Percentiles rank a stretch among this genome's conserved stretches.
These are phyloP conservation scores for Xylaria sp. DNA, from an alignment of 2,329 filamentous ascomycete species.

Conservation along the genomic window DNA sequence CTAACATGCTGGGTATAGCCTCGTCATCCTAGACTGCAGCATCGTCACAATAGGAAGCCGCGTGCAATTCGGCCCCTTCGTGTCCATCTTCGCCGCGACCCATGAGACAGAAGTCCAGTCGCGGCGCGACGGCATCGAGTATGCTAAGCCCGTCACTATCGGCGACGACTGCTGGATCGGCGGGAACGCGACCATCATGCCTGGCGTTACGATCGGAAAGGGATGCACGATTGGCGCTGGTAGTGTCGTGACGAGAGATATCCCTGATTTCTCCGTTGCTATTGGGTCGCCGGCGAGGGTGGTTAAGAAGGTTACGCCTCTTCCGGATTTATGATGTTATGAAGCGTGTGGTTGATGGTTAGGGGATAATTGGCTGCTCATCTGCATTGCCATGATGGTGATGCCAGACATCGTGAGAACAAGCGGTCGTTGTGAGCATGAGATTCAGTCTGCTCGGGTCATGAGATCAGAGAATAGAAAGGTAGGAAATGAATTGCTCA, in stretches of 20 bases:
- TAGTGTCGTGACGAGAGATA: conserved; percentile 45
- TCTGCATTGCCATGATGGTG: neutral
- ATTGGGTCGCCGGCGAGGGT: conserved; percentile 46
- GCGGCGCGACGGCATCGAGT: conserved; percentile 44
- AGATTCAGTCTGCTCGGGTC: neutral
- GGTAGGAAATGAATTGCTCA: neutral
- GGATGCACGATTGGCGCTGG: conserved; percentile 48
- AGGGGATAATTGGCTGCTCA: neutral
- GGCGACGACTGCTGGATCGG: conserved; percentile 54
- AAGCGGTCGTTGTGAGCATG: neutral
- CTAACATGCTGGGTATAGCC: conserved; percentile 26
- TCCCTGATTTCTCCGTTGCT: conserved; percentile 45
- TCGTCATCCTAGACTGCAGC: conserved; percentile 68
- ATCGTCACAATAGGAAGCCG: conserved; percentile 64
- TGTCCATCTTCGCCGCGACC: conserved; percentile 63
- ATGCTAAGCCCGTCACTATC: conserved; percentile 42
- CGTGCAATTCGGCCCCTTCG: conserved; percentile 66
- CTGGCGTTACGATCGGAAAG: conserved; percentile 48
- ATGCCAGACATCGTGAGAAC: neutral
- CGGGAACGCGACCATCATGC: conserved; percentile 44
- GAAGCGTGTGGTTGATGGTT: neutral
- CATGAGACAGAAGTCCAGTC: conserved; percentile 61
- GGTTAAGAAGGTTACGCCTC: conserved; percentile 39
- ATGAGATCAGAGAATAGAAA: neutral
- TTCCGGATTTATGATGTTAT: conserved; percentile 29